A percentile compares a stretch with the other conserved stretches of the same genome.
Conservation (phyloP, 2,329 filamentous ascomycete genomes). For the Bimuria novae-zelandiae region DNA sequence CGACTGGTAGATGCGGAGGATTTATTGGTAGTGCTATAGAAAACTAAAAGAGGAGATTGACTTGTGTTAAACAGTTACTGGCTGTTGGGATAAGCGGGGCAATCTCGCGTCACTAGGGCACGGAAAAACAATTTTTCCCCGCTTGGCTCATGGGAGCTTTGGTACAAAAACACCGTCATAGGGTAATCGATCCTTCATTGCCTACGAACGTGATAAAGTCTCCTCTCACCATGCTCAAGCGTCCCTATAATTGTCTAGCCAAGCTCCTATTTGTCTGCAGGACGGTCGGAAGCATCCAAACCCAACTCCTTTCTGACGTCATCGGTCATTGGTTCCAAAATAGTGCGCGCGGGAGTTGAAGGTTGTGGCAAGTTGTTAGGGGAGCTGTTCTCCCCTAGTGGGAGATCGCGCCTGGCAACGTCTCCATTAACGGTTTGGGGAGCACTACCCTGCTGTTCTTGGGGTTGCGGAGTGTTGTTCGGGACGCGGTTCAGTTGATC, state of each 20-base stretch:
- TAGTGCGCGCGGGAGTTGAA: background rate
- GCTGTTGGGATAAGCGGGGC: background rate
- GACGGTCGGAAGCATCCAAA: background rate
- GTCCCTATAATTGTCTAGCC: constrained; percentile 3
- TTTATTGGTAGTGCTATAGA: background rate
- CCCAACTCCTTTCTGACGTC: background rate
- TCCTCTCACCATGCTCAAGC: background rate
- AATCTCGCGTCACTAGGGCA: background rate
- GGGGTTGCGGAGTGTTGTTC: background rate
- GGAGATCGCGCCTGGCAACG: background rate
- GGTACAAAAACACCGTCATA: background rate
- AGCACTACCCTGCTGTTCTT: background rate
- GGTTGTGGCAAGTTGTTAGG: background rate
- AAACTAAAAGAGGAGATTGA: background rate
- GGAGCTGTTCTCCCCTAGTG: background rate
- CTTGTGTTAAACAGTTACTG: constrained; percentile 1
- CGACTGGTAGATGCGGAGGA: background rate
- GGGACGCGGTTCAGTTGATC: background rate
- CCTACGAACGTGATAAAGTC: constrained; percentile 1
- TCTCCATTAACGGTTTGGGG: background rate
- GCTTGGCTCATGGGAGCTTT: background rate
- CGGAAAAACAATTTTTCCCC: background rate
- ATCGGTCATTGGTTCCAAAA: background rate
- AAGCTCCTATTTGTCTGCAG: constrained; percentile 5
- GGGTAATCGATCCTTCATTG: background rate